Conservation (phyloP, 208 protist genomes). For the Acanthamoeba divionensis region DNA sequence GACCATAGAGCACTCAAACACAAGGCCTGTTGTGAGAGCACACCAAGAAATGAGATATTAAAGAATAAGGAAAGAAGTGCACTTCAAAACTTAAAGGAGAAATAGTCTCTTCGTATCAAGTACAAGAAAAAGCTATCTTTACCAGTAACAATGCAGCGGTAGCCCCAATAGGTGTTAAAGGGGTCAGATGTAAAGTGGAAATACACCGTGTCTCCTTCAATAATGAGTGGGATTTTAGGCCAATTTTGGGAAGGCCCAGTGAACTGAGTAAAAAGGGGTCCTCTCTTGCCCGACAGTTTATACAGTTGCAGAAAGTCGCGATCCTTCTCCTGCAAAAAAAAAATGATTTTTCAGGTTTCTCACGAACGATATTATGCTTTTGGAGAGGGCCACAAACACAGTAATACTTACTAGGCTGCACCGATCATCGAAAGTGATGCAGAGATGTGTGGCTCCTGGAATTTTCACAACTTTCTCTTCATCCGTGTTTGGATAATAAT, state of each 20-base stretch:
- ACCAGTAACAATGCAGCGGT: neutral
- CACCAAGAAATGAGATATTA: too few relatives aligned
- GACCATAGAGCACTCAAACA: neutral
- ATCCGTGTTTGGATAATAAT: conserved; percentile 30
- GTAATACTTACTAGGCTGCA: neutral
- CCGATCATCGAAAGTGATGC: neutral
- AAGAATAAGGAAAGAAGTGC: too few relatives aligned
- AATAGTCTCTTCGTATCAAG: too few relatives aligned
- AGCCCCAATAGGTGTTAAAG: conserved; percentile 37
- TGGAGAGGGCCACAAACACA: too few relatives aligned
- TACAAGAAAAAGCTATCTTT: too few relatives aligned
- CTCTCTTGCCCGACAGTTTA: neutral
- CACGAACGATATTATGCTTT: too few relatives aligned
- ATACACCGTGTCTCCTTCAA: neutral
- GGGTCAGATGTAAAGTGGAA: conserved; percentile 37
- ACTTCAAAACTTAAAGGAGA: too few relatives aligned
- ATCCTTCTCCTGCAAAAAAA: neutral
- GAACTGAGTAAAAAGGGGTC: neutral
- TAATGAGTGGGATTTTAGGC: conserved; percentile 27
- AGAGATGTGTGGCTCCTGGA: conserved; percentile 30
- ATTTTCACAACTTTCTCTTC: conserved; percentile 9
- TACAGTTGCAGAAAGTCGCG: conserved; percentile 37
- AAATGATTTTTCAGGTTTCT: too few relatives aligned
- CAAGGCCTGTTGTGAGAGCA: too few relatives aligned
- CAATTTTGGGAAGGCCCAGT: neutral